Conservation (phyloP, 495 filamentous ascomycete genomes). For the Xylaria intraflava region DNA sequence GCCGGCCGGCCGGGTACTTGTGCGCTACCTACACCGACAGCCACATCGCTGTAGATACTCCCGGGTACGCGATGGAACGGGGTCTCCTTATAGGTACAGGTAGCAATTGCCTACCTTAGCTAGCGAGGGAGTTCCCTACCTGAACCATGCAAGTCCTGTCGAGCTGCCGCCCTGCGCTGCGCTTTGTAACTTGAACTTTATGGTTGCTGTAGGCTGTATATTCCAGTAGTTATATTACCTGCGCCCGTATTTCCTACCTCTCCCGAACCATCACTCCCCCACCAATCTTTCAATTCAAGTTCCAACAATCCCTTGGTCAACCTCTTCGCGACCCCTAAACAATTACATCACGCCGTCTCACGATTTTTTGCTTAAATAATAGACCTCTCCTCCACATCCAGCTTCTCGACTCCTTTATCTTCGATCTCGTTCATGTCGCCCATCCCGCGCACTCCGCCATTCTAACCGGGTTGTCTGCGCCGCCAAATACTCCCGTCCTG, state of each 20-base stretch:
- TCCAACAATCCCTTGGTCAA: slow-evolving; percentile 12
- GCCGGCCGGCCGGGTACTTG: no score
- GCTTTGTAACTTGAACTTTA: background rate
- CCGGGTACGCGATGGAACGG: no score
- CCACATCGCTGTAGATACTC: no score
- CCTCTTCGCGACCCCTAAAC: slow-evolving; percentile 8
- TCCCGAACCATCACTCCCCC: slow-evolving; percentile 6
- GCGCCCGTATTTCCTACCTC: background rate
- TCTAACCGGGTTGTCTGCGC: background rate
- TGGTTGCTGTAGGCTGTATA: background rate
- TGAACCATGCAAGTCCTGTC: no score
- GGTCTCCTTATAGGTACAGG: no score
- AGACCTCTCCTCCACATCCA: background rate
- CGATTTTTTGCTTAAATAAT: slow-evolving; percentile 6
- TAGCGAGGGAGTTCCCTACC: no score
- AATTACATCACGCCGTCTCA: slow-evolving; percentile 5
- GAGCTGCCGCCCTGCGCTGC: no score
- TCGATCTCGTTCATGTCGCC: background rate
- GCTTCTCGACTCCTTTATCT: background rate
- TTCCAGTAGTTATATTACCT: background rate
- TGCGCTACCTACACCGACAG: no score
- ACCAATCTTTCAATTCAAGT: slow-evolving; percentile 1
- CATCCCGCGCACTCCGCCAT: background rate
- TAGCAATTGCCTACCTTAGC: no score
- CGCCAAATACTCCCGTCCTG: background rate